Evolutionary conservation across 345 rosid species (phyloP), one percentile per base, ranked within the genome.

Genomic region (Rubroshorea leprosula): DNA sequence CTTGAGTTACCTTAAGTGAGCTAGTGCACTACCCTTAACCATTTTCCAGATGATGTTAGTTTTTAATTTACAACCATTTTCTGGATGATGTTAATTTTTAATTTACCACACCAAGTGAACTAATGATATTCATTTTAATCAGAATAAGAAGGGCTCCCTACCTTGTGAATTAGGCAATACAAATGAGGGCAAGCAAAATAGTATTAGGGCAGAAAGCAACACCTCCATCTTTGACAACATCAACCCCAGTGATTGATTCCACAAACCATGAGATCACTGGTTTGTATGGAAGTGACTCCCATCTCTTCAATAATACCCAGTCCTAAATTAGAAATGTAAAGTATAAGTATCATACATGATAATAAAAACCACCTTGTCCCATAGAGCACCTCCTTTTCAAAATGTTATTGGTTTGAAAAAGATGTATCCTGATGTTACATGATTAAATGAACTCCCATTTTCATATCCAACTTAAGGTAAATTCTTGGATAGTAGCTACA

Each of bases 161-260:
- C 98, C 98, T 92, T 92, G 98, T 19, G 35, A 67, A 78, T 92
- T 87, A 27, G 91, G 80, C 18, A 66, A 60, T 21, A 69, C 90
- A 62, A 68, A 63, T 24, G 89, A 64, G 51, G 60, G 76, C 65
- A 86, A 77, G 64, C 68, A 76, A 58, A 78, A 60, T 63, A 89
- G 67, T 20, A 78, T 19, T 61, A 84, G 51, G 23, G 73, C 66
- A 57, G 67, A 55, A n/a, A 83, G 44, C 71, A 78, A 27, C 61
- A 75, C 20, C 57, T 74, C 77, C 94, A 93, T 86, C 83, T 68
- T 72, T 64, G 53, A 39, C 57, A 54, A 57, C 68, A 74, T 60
- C 78, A 74, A 66, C 62, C 69, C 61, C 58, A 61, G 55, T 47
- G 58, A 55, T 57, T 66, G 55, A 55, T 15, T 16, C 49, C 27